phyloP scores from a whole-genome alignment of 2,329 filamentous ascomycete genomes.

The Sporothrix globosa region DNA sequence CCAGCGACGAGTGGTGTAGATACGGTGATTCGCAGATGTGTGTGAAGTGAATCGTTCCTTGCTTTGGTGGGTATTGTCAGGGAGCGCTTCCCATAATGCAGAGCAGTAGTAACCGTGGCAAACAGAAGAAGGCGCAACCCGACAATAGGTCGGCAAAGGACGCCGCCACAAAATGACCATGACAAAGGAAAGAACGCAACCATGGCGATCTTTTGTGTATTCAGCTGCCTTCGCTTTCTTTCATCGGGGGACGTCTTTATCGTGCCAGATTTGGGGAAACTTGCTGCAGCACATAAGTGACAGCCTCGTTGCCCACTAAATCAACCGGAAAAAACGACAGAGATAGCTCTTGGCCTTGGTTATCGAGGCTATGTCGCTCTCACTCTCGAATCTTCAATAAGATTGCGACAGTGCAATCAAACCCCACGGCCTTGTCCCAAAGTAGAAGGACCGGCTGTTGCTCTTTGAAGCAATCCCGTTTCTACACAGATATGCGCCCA shows the following conservation, averaged over 20 bases:
- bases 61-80: constrained; percentile 2
- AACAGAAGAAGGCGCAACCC: no score
- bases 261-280: not conserved
- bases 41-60: not conserved
- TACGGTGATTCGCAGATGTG: not conserved
- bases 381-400: constrained; percentile 3
- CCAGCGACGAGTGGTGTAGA: not conserved
- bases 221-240: constrained; percentile 10
- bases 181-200: constrained; percentile 7
- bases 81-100: not conserved
- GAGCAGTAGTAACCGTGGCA: not conserved
- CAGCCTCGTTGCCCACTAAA: constrained; percentile 5
- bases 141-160: not conserved
- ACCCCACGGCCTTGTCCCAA: constrained; percentile 29
- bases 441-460: constrained; percentile 29
- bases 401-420: constrained; percentile 23
- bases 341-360: not conserved
- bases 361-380: not conserved
- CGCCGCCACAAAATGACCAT: not conserved
- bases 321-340: not conserved
- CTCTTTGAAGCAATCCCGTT: not conserved
- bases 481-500: not conserved
- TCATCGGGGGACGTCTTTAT: not conserved
- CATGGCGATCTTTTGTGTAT: not conserved
- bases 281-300: not conserved